These are phyloP conservation scores for Kurtzmaniella cleridarum DNA, from an alignment of 805 yeast species.

Conservation along the genomic window DNA sequence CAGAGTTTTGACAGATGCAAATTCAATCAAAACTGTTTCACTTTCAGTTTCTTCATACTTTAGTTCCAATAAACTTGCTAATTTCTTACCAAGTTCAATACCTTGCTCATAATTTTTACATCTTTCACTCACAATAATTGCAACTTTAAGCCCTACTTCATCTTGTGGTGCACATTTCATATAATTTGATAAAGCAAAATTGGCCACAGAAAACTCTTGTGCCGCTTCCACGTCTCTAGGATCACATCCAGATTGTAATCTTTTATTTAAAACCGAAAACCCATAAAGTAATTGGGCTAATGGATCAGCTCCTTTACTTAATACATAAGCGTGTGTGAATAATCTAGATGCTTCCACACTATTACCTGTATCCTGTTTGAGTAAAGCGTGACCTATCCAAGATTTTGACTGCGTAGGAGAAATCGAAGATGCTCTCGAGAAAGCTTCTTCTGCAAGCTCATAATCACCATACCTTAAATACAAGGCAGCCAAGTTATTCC, in stretches of 20 bases:
- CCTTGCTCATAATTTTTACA: constrained; percentile 59
- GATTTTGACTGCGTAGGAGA: constrained; percentile 72
- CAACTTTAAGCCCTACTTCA: constrained; percentile 49
- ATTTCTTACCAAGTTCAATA: constrained; percentile 35
- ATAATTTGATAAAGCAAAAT: constrained; percentile 59
- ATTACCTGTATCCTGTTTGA: constrained; percentile 48
- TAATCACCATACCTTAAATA: constrained; percentile 65
- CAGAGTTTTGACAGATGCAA: constrained; percentile 60
- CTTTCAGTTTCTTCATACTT: constrained; percentile 54
- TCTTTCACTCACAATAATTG: constrained; percentile 60
- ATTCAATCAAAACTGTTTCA: constrained; percentile 40
- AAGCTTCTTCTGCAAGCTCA: constrained; percentile 68
- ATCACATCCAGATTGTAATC: constrained; percentile 37
- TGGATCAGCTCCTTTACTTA: constrained; percentile 71
- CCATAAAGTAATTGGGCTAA: constrained; percentile 73
- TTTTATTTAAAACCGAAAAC: constrained; percentile 43
- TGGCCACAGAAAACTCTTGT: constrained; percentile 64
- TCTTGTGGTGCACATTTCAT: constrained; percentile 59
- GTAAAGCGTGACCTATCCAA: constrained; percentile 84
- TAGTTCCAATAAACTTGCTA: constrained; percentile 47
- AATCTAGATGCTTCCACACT: constrained; percentile 45
- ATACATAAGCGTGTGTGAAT: constrained; percentile 71
- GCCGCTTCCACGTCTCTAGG: constrained; percentile 52
- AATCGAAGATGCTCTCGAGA: constrained; percentile 68
- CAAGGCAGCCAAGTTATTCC: constrained; percentile 80